Percentiles rank a stretch among this genome's conserved stretches.
phyloP scores from a whole-genome alignment of 768 basidiomycete genomes.

The Phanerochaete sordida region DNA sequence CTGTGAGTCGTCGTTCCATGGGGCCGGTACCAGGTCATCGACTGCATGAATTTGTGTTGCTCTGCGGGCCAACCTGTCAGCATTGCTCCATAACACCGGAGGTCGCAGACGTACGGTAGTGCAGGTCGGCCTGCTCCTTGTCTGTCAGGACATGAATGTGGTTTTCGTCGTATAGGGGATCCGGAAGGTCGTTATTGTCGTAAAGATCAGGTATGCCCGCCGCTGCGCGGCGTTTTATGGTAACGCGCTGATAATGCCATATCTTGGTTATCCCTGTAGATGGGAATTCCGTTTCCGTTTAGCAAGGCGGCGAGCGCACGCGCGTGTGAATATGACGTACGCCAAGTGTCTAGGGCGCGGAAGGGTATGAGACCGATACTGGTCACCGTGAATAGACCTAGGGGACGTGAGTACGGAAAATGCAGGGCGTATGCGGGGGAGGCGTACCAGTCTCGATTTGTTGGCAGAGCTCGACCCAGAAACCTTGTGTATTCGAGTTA shows the following conservation, averaged over 20 bases:
- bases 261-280: slow-evolving; percentile 71
- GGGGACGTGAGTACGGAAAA: not conserved
- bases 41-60: slow-evolving; percentile 63
- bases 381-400: slow-evolving; percentile 76
- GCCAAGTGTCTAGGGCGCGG: slow-evolving; percentile 71
- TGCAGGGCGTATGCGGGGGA: not conserved
- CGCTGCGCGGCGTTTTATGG: slow-evolving; percentile 52
- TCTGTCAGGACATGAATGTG: slow-evolving; percentile 70
- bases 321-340: slow-evolving; percentile 32
- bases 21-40: slow-evolving; percentile 83
- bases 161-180: slow-evolving; percentile 67
- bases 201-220: slow-evolving; percentile 66
- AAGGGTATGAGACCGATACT: slow-evolving; percentile 80
- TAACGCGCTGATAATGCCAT: slow-evolving; percentile 66
- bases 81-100: not conserved
- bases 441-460: slow-evolving; percentile 70
- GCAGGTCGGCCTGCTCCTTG: slow-evolving; percentile 58
- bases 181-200: slow-evolving; percentile 78
- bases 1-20: slow-evolving; percentile 82
- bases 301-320: not conserved
- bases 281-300: not conserved
- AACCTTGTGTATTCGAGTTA: slow-evolving; percentile 63
- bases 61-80: slow-evolving; percentile 34
- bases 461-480: slow-evolving; percentile 78
- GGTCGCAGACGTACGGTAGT: slow-evolving; percentile 49